Base-by-base conservation (phyloP, 2,329 filamentous ascomycete species). In the Whalleya microplaca region DNA sequence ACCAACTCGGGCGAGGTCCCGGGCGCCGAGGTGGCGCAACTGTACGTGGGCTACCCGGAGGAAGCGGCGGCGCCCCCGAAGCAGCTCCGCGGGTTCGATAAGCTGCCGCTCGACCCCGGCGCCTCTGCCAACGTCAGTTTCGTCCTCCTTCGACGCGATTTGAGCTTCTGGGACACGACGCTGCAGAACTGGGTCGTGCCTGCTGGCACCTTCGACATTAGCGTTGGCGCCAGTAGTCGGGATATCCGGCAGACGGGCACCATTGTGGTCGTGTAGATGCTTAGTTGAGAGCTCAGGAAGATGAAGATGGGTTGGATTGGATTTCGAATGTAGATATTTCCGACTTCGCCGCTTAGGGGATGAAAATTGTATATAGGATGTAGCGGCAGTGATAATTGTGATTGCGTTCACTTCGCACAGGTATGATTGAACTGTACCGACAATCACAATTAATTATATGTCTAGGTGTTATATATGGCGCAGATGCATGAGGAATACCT, bases 1-100 rank as follows among this genome's bases (percentile, higher is more conserved):
- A 82, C 79, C 54, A 93, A 94, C 76, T 84, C 79, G 1, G 89
- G 89, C 32, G 69, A 65, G 0, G 75, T 85, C 0, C 71, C 74
- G 2, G 88, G 88, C 19, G 86, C 88, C 59, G 85, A 89, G 59
- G 84, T 91, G 0, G 78, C 84, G 0, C 89, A 92, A 78, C 72
- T 90, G 4, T 83, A 81, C 65, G 66, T 83, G 19, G 72, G 73
- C 7, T 73, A 78, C 46, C 78, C 80, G 3, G 64, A 73, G 29
- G 68, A 72, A 9, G 73, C 74, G 20, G 72, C 71, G 3, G 61
- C 71, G 2, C 71, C 75, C 2, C 79, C 79, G 44, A 72, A 73
- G 56, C 84, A 87, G 67, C 76, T 89, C 4, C 77, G 87, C 18
- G 85, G 86, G 4, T 89, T 89, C 64, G 78, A 80, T 56, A 88